phyloP scores from a whole-genome alignment of 306 rosid species.

The Coriaria nepalensis region DNA sequence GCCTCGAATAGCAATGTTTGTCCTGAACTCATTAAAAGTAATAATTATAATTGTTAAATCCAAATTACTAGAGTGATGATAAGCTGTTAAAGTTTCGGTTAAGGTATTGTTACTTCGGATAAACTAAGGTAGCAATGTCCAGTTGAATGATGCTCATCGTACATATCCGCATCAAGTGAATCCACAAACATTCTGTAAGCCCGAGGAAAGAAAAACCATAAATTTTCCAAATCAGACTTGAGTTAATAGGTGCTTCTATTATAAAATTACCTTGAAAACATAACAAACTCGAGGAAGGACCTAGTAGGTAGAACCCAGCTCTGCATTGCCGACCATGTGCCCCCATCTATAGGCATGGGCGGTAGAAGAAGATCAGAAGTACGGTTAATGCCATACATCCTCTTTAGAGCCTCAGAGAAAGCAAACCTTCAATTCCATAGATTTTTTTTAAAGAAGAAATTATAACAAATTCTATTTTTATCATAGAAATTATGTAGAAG shows the following conservation, averaged over 20 bases:
- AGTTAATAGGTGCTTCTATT: too few species aligned
- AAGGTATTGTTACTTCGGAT: slow-evolving; percentile 39
- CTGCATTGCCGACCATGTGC: slow-evolving; percentile 79
- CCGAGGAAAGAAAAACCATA: too few species aligned
- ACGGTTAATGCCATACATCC: slow-evolving; percentile 62
- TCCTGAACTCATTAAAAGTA: slow-evolving; percentile 37
- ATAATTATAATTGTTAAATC: slow-evolving; percentile 1
- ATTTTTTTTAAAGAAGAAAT: not conserved
- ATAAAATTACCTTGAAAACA: slow-evolving; percentile 75
- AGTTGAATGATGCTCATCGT: slow-evolving; percentile 53
- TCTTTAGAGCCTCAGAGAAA: slow-evolving; percentile 62
- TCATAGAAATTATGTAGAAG: too few species aligned
- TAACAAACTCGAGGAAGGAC: slow-evolving; percentile 83
- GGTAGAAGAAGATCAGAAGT: slow-evolving; percentile 45
- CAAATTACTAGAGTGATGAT: not conserved
- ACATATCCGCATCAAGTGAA: slow-evolving; percentile 72
- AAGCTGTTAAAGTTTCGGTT: too few species aligned
- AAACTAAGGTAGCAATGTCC: slow-evolving; percentile 72
- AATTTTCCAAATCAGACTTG: too few species aligned
- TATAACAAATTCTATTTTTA: too few species aligned
- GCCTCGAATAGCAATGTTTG: slow-evolving; percentile 74
- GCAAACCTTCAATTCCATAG: slow-evolving; percentile 40
- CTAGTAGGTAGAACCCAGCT: slow-evolving; percentile 89
- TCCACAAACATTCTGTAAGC: slow-evolving; percentile 83
- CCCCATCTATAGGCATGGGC: slow-evolving; percentile 73